Conservation (phyloP, 2,329 filamentous ascomycete genomes). For the Fusarium praegraminearum region DNA sequence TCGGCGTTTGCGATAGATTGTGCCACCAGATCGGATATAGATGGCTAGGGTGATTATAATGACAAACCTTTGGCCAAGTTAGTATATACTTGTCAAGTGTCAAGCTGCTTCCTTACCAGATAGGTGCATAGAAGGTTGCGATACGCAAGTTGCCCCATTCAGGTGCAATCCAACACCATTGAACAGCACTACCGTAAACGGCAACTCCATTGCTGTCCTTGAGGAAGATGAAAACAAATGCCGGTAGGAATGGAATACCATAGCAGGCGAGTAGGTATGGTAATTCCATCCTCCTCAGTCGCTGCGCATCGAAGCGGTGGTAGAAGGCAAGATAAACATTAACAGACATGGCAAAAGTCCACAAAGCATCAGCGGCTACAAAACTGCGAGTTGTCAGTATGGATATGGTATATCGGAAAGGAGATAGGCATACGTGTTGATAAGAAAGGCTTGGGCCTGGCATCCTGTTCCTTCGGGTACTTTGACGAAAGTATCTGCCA, state of each 20-base stretch:
- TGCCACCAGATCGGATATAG: conserved; percentile 1
- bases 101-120: not conserved
- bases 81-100: rapidly evolving
- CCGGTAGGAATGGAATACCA: not conserved
- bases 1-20: conserved; percentile 15
- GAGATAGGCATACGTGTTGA: not conserved
- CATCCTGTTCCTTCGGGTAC: not conserved
- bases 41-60: conserved; percentile 8
- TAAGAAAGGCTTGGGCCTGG: conserved; percentile 2
- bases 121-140: conserved; percentile 9
- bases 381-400: not conserved
- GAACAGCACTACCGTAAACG: not conserved
- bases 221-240: not conserved
- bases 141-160: conserved; percentile 3
- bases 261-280: not conserved
- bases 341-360: conserved; percentile 19
- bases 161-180: conserved; percentile 11
- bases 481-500: conserved; percentile 12
- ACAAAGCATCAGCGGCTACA: conserved; percentile 10
- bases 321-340: conserved; percentile 20
- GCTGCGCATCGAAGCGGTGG: conserved; percentile 5
- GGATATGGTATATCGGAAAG: rapidly evolving
- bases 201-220: not conserved
- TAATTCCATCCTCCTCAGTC: not conserved
- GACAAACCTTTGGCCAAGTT: not conserved